Evolutionary conservation across 1,139 yeast genomes (phyloP), one percentile per base, ranked within the genome.

Genomic region (Geotrichum histeridarum): DNA sequence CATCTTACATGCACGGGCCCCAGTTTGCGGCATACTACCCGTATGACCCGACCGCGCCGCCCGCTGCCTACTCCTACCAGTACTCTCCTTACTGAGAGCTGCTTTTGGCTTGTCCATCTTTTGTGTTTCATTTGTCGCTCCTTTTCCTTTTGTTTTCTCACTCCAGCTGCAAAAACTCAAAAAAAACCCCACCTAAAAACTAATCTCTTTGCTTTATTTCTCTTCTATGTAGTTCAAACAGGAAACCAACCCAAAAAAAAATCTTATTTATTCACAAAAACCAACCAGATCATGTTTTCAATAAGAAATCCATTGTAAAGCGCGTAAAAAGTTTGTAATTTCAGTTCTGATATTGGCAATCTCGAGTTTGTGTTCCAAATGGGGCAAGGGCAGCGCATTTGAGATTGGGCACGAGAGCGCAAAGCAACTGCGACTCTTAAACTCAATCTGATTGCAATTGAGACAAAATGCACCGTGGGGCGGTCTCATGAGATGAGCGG

Each of bases 21-120:
- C 49, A 43, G 14, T 50, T 33, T 33, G 53, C 27, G 27, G 27
- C 44, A 3, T 50, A 43, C 22, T 43, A 44, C 18, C 49, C 53
- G 17, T 50, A 50, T 18, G 53, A 50, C 17, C 45, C 46, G 15
- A 32, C 27, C 37, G 46, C 47, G 8, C 27, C 27, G 27, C 27
- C 27, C 6, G 43, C 18, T 27, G 48, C 53, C 14, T 50, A 50
- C 35, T 17, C 33, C 45, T 50, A 50, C 42, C 53, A 43, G 45
- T 50, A 44, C 33, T 31, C 53, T 8, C 48, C 49, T 41, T 48
- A 8, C 47, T 48, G 33, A 35, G 14, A 32, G 36, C 2, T 30
- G 9, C 32, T 39, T n/a, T 17, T 48, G 15, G 39, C n/a, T 14
- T 31, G 6, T n/a, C 31, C 33, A 8, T 17, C 22, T 30, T 9